These are phyloP conservation scores for Alnus rubra DNA, from an alignment of 306 rosid species.

Conservation along the genomic window DNA sequence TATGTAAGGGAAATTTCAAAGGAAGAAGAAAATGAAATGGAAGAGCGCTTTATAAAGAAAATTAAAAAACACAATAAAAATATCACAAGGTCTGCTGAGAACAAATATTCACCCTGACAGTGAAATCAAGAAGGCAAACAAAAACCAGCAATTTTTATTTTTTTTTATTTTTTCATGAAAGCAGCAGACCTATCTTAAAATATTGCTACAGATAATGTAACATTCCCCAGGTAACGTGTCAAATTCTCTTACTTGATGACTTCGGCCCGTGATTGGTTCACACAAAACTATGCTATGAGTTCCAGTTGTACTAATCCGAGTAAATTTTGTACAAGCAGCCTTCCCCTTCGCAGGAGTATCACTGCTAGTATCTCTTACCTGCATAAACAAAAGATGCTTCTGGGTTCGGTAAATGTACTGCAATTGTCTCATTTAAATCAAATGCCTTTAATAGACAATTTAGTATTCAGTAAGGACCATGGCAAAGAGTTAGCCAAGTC, in stretches of 20 bases:
- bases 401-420: conserved; percentile 20
- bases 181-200: neutral
- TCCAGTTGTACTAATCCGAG: conserved; percentile 62
- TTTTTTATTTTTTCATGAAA: neutral
- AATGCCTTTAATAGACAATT: neutral
- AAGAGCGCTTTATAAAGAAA: neutral
- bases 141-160: neutral
- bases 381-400: conserved; percentile 32
- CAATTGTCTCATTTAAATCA: neutral
- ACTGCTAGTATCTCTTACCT: conserved; percentile 43
- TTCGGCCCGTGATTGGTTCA: conserved; percentile 84
- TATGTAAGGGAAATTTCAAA: neutral
- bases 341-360: conserved; percentile 59
- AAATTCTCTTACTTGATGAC: conserved; percentile 67
- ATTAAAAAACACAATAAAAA: neutral
- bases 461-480: neutral
- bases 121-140: neutral
- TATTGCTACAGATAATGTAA: neutral
- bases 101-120: neutral
- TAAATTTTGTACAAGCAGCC: conserved; percentile 71
- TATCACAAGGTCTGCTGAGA: neutral
- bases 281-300: conserved; percentile 72
- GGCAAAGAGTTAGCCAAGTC: neutral
- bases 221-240: neutral
- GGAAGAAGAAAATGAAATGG: neutral